A percentile compares a stretch with the other conserved stretches of the same genome.
Evolutionary conservation across 2,329 filamentous ascomycete species (phyloP).

Genomic region (Monosporascus sp.): DNA sequence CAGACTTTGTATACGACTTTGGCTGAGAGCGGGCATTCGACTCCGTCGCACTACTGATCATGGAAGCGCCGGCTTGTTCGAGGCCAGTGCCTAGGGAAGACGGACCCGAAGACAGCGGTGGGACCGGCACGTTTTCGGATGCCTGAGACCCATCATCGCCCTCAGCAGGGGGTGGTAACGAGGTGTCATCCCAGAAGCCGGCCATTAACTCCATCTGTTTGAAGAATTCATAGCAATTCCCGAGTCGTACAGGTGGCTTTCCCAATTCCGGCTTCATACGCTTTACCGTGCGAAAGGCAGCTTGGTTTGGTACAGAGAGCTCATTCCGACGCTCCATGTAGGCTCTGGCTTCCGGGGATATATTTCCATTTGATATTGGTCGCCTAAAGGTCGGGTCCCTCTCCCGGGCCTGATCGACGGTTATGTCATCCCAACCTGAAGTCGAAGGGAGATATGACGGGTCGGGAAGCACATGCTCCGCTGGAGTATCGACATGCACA

Average conservation of each 20-base stretch:
- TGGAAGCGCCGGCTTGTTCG: constrained; percentile 13
- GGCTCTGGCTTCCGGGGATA: constrained; percentile 51
- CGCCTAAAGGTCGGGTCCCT: constrained; percentile 43
- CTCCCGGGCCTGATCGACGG: constrained; percentile 43
- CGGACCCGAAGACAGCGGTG: constrained; percentile 4
- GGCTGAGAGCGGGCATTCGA: constrained; percentile 11
- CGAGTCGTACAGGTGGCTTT: constrained; percentile 48
- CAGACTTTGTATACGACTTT: constrained; percentile 7
- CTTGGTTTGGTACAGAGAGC: constrained; percentile 50
- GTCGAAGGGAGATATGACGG: constrained; percentile 49
- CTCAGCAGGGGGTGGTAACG: constrained; percentile 22
- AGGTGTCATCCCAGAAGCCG: constrained; percentile 58
- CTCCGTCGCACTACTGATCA: constrained; percentile 10
- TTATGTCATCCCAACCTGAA: constrained; percentile 43
- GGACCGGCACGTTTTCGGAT: constrained; percentile 4
- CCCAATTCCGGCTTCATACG: constrained; percentile 51
- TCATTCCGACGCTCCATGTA: constrained; percentile 56
- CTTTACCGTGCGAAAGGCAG: constrained; percentile 57
- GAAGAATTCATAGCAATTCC: constrained; percentile 63
- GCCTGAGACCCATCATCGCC: constrained; percentile 2
- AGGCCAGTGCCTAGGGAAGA: constrained; percentile 10
- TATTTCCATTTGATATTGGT: constrained; percentile 46
- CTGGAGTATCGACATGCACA: constrained; percentile 44
- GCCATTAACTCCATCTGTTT: constrained; percentile 56
- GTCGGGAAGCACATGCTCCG: constrained; percentile 49